Conservation (phyloP, 2,329 filamentous ascomycete genomes). For the Paecilomyces sp. region DNA sequence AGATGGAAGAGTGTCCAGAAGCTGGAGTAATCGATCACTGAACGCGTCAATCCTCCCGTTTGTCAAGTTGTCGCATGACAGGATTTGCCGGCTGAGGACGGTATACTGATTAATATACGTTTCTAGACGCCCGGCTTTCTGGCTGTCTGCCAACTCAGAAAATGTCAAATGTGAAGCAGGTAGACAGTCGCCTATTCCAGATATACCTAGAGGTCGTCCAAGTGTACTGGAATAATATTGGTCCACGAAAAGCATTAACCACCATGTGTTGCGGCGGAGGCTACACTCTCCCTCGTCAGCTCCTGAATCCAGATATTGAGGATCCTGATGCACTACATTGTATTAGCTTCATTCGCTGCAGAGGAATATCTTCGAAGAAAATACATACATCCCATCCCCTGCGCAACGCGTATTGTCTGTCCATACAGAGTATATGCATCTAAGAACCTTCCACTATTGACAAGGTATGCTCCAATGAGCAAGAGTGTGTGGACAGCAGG, state of each 20-base stretch:
- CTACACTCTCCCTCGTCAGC: neutral
- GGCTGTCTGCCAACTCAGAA: neutral
- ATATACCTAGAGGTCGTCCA: constrained; percentile 4
- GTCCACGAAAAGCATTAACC: constrained; percentile 2
- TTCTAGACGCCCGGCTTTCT: neutral
- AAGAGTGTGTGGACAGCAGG: constrained; percentile 1
- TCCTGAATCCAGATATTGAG: neutral
- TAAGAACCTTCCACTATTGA: constrained; percentile 3
- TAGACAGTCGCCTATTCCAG: constrained; percentile 1
- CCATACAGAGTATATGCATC: constrained; percentile 5
- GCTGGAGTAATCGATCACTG: neutral
- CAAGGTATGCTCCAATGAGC: constrained; percentile 1
- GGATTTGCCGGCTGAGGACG: constrained; percentile 1
- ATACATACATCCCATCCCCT: constrained; percentile 3
- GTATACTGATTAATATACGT: neutral
- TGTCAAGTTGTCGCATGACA: constrained; percentile 1
- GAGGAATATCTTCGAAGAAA: neutral
- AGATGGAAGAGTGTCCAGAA: neutral
- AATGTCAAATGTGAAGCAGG: neutral
- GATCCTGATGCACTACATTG: constrained; percentile 3
- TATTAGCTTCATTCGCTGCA: no score
- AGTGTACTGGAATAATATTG: constrained; percentile 1
- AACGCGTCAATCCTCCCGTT: constrained; percentile 1
- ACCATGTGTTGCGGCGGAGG: constrained; percentile 3
- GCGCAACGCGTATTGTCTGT: constrained; percentile 1